Base-by-base conservation (phyloP, 768 basidiomycete genomes). In the Calvatia gigantea region DNA sequence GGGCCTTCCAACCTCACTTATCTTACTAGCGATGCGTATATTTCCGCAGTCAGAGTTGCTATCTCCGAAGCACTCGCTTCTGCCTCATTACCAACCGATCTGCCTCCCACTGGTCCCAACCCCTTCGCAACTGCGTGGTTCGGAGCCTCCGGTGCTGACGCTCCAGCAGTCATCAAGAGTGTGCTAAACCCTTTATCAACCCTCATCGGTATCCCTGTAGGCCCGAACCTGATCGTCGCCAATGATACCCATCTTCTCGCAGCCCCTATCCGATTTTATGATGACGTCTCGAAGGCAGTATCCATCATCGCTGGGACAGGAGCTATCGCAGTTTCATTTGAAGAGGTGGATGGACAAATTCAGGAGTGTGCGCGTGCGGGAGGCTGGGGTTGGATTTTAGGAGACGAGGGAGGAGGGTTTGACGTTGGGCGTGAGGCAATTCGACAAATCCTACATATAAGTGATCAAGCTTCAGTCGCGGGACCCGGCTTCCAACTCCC, bases 1-100 rank as follows among this genome's bases (percentile, higher is more conserved):
- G 91, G 91, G 2, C 88, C 90, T 1, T 93, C 92, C 61, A 96
- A 96, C 70, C 89, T 89, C 69, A 79, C 90, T 21, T 91, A 91
- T 71, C 83, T 92, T 63, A 77, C 85, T 29, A 64, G 82, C 15
- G 69, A 78, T n/a, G 77, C 72, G 32, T 91, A 91, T 71, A 73
- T 79, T 42, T 62, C 69, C 3, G 77, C 82, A 5, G 74, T 93
- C 38, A 67, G 67, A 1, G 65, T 67, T 11, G 81, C 87, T 12
- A 73, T 87, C 50, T 70, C 72, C 54, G 62, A 73, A 53, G 87
- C 88, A 7, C 79, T 89, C 58, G 68, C 71, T 28, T 58, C 69
- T 46, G 70, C 69, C 2, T 69, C 74, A 19, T 65, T 75, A 9
- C 45, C 58, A 14, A 42, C 35, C 21, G 33, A 61, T 6, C 59